A percentile compares a stretch with the other conserved stretches of the same genome.
phyloP scores from a whole-genome alignment of 2,329 filamentous ascomycete genomes.

The Onygenales sp. region DNA sequence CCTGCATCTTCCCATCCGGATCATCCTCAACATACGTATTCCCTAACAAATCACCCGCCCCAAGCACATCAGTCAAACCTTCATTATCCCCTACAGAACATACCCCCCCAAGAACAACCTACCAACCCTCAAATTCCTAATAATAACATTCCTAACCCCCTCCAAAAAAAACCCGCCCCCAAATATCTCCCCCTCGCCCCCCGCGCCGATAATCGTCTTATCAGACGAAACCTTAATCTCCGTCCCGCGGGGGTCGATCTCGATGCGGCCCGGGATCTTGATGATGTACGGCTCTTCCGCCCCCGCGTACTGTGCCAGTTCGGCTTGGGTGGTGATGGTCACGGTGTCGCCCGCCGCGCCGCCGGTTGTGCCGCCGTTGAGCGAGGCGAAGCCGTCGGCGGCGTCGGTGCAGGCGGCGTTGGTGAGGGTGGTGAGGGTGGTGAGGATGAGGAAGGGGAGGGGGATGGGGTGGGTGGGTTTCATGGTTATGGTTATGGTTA shows the following conservation, averaged over 20 bases:
- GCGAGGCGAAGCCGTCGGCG: constrained; percentile 1
- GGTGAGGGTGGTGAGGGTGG: neutral
- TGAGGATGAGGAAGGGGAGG: neutral
- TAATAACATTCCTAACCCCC: neutral
- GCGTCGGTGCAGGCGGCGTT: neutral
- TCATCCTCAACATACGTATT: neutral
- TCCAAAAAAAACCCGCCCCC: constrained; percentile 1
- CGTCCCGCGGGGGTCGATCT: neutral
- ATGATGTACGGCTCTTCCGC: constrained; percentile 1
- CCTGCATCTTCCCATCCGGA: neutral
- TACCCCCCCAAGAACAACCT: neutral
- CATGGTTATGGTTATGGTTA: too few species aligned
- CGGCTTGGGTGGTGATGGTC: constrained; percentile 1
- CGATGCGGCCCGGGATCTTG: constrained; percentile 1
- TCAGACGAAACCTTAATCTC: neutral
- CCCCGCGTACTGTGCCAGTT: neutral
- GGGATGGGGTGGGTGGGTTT: too few species aligned
- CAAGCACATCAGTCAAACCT: neutral
- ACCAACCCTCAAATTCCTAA: constrained; percentile 1
- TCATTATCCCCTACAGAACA: neutral
- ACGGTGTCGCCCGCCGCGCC: neutral
- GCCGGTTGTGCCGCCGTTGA: constrained; percentile 3
- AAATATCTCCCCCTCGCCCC: neutral
- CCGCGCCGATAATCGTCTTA: constrained; percentile 1
- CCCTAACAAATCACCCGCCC: neutral